Percentiles rank a stretch among this genome's conserved stretches.
Conservation (phyloP, 257 asterid species). For the Lycium barbarum region DNA sequence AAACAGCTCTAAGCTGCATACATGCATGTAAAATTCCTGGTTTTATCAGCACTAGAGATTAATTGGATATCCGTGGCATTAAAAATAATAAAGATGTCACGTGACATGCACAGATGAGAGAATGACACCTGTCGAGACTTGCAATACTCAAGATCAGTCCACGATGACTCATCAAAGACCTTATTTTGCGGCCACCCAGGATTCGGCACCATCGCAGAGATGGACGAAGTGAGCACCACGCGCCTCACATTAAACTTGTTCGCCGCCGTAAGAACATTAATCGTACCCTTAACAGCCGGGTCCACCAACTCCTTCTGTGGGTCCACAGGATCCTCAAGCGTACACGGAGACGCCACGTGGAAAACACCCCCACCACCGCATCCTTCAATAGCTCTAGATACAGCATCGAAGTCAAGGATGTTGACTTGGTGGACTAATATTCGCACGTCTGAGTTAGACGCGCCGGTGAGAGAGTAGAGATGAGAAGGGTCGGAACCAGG, state of each 20-base stretch:
- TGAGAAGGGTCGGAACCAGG: slow-evolving; percentile 84
- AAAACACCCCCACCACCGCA: slow-evolving; percentile 83
- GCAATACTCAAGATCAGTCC: slow-evolving; percentile 93
- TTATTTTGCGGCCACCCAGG: slow-evolving; percentile 63
- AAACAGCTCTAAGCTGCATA: neutral
- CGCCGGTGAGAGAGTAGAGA: slow-evolving; percentile 70
- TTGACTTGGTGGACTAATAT: slow-evolving; percentile 66
- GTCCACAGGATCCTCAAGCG: slow-evolving; percentile 81
- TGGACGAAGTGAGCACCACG: slow-evolving; percentile 89
- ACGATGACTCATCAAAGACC: slow-evolving; percentile 77
- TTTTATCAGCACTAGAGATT: neutral
- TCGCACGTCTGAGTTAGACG: slow-evolving; percentile 44
- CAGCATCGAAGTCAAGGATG: slow-evolving; percentile 66
- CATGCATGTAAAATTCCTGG: neutral
- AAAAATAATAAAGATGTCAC: neutral
- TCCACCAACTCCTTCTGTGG: slow-evolving; percentile 81
- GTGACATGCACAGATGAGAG: neutral
- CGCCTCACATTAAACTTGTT: slow-evolving; percentile 69
- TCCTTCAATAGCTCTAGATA: slow-evolving; percentile 62
- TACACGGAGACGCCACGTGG: slow-evolving; percentile 97
- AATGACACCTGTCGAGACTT: slow-evolving; percentile 64
- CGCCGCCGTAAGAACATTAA: slow-evolving; percentile 84
- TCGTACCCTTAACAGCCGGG: slow-evolving; percentile 85
- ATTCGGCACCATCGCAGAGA: slow-evolving; percentile 88
- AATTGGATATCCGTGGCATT: neutral